phyloP scores from a whole-genome alignment of 768 basidiomycete genomes.

The Kwoniella sp. region DNA sequence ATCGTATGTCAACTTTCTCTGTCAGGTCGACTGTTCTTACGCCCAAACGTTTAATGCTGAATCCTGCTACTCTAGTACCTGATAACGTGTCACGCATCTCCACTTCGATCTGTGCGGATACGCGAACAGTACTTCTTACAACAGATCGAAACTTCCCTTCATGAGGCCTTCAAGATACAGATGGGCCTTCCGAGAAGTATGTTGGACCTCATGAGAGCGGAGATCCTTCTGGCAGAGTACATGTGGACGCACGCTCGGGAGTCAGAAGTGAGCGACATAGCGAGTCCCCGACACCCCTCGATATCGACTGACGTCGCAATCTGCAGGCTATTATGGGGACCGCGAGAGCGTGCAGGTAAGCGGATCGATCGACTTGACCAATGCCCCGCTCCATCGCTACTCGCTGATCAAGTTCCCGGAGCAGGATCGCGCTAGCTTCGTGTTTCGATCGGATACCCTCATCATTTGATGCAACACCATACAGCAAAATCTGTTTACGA shows the following conservation, averaged over 20 bases:
- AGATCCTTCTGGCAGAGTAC: slow-evolving; percentile 7
- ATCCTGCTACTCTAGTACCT: slow-evolving; percentile 1
- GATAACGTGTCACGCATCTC: slow-evolving; percentile 3
- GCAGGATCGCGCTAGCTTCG: slow-evolving; percentile 4
- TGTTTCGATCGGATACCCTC: slow-evolving; percentile 15
- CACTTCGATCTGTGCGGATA: neutral
- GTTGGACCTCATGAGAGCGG: slow-evolving; percentile 16
- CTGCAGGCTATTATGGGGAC: neutral
- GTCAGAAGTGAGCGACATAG: slow-evolving; percentile 15
- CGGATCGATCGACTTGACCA: neutral
- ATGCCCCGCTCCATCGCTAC: neutral
- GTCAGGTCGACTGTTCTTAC: neutral
- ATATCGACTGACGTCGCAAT: too few species aligned
- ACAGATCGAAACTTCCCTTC: neutral
- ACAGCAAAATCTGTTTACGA: neutral
- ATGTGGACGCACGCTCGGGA: slow-evolving; percentile 8
- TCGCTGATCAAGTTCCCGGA: neutral
- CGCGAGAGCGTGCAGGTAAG: neutral
- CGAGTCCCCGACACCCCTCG: too few species aligned
- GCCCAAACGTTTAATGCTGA: neutral
- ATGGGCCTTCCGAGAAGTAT: neutral
- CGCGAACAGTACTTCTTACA: slow-evolving; percentile 5
- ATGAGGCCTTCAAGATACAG: neutral
- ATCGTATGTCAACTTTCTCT: slow-evolving; percentile 6
- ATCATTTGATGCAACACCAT: neutral